Evolutionary conservation across 2,329 filamentous ascomycete genomes (phyloP).

Genomic region (Colletotrichum camelliae): DNA sequence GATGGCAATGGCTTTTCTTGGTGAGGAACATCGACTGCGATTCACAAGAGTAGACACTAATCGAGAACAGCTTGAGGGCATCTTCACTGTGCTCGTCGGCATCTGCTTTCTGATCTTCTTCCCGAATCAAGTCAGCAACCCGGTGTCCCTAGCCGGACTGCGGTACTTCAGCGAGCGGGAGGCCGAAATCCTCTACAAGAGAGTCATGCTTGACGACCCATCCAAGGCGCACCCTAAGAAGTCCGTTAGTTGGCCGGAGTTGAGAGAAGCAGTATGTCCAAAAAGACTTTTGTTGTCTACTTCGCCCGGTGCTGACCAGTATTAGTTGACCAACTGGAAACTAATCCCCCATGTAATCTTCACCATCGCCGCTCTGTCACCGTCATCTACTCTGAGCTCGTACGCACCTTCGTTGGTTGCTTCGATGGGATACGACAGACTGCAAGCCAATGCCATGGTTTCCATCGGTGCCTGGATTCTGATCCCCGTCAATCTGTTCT

Average conservation of each 20-base stretch:
- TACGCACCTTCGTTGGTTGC: slow-evolving; percentile 37
- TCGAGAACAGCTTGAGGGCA: slow-evolving; percentile 34
- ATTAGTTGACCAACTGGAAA: slow-evolving; percentile 40
- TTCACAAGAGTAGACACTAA: not conserved
- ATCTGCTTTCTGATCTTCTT: slow-evolving; percentile 35
- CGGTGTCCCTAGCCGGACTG: slow-evolving; percentile 33
- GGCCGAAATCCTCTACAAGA: slow-evolving; percentile 34
- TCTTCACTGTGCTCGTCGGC: slow-evolving; percentile 39
- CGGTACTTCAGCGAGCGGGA: slow-evolving; percentile 40
- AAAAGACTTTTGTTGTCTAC: not conserved
- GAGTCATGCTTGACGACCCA: slow-evolving; percentile 39
- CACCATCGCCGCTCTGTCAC: slow-evolving; percentile 33
- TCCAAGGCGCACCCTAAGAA: slow-evolving; percentile 35
- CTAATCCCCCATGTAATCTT: slow-evolving; percentile 38
- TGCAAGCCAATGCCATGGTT: slow-evolving; percentile 38
- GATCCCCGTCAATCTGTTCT: slow-evolving; percentile 35
- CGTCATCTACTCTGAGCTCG: slow-evolving; percentile 29
- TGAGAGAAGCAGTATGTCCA: slow-evolving; percentile 36
- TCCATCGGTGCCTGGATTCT: slow-evolving; percentile 40
- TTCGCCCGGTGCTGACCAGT: not conserved
- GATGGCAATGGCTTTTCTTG: slow-evolving; percentile 41
- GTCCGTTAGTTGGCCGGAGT: slow-evolving; percentile 34
- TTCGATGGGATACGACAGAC: slow-evolving; percentile 38
- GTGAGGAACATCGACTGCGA: not conserved
- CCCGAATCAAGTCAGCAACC: slow-evolving; percentile 31